Percentiles rank a stretch among this genome's conserved stretches.
These are phyloP conservation scores for Podospora tetraspora DNA, from an alignment of 495 filamentous ascomycete species.

Conservation along the genomic window DNA sequence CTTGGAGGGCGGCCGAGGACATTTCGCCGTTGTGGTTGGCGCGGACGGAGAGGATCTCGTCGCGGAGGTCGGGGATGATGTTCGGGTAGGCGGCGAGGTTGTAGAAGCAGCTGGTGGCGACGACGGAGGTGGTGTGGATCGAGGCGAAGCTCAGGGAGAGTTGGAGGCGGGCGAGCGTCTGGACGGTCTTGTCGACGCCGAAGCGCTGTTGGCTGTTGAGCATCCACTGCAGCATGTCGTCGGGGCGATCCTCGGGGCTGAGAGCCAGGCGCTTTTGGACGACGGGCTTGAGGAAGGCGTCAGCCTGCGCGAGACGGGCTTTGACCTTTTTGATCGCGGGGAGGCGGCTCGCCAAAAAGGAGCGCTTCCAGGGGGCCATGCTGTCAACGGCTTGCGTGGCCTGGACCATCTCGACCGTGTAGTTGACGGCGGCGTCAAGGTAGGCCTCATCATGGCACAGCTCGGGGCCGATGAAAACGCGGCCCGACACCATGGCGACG, in stretches of 20 bases:
- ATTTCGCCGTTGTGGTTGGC: slow-evolving; percentile 27
- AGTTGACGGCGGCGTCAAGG: slow-evolving; percentile 52
- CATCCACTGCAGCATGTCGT: slow-evolving; percentile 41
- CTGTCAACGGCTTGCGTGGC: slow-evolving; percentile 26
- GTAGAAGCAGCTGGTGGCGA: slow-evolving; percentile 41
- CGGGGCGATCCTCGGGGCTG: slow-evolving; percentile 22
- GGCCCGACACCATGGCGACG: slow-evolving; percentile 53
- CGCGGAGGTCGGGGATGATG: slow-evolving; percentile 43
- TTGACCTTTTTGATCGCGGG: slow-evolving; percentile 29
- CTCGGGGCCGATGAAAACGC: slow-evolving; percentile 52
- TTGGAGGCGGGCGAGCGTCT: slow-evolving; percentile 32
- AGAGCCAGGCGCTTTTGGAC: slow-evolving; percentile 22
- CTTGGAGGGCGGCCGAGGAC: slow-evolving; percentile 24
- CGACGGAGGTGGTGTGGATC: slow-evolving; percentile 48
- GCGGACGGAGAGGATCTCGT: slow-evolving; percentile 44
- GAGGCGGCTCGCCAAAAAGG: slow-evolving; percentile 28
- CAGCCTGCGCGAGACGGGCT: slow-evolving; percentile 25
- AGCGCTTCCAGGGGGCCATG: slow-evolving; percentile 29
- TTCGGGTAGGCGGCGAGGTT: slow-evolving; percentile 41
- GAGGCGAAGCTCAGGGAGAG: slow-evolving; percentile 44
- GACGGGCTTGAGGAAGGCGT: slow-evolving; percentile 28
- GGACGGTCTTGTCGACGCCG: slow-evolving; percentile 15
- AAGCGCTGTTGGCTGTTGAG: slow-evolving; percentile 26
- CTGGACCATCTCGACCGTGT: slow-evolving; percentile 46
- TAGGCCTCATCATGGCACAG: slow-evolving; percentile 53